Percentiles rank a stretch among this genome's conserved stretches.
These are phyloP conservation scores for Suillus lakei DNA, from an alignment of 768 basidiomycete genomes.

Conservation along the genomic window DNA sequence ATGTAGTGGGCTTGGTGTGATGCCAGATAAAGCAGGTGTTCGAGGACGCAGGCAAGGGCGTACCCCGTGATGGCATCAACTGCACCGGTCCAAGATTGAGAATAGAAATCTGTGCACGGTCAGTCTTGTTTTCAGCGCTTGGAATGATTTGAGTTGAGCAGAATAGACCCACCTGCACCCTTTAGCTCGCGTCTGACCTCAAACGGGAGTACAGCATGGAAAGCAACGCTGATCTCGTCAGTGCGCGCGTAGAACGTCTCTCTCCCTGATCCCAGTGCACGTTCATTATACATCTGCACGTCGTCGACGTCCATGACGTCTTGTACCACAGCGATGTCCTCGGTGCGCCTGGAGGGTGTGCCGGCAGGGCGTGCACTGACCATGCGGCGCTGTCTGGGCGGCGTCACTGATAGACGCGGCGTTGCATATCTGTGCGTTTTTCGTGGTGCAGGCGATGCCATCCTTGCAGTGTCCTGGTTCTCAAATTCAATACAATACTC, in stretches of 20 bases:
- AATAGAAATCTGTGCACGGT: slow-evolving; percentile 59
- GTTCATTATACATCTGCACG: slow-evolving; percentile 43
- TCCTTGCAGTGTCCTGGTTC: neutral
- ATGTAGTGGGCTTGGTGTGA: slow-evolving; percentile 77
- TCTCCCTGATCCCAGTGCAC: slow-evolving; percentile 28
- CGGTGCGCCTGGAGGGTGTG: slow-evolving; percentile 25
- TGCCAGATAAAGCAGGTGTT: slow-evolving; percentile 87
- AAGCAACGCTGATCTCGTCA: slow-evolving; percentile 66
- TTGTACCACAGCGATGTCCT: slow-evolving; percentile 47
- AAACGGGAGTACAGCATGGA: slow-evolving; percentile 72
- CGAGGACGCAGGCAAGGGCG: slow-evolving; percentile 69
- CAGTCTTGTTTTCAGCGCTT: neutral
- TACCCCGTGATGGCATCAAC: slow-evolving; percentile 77
- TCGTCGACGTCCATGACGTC: slow-evolving; percentile 77
- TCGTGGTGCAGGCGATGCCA: slow-evolving; percentile 60
- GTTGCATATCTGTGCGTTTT: slow-evolving; percentile 45
- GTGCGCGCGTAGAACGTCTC: slow-evolving; percentile 66
- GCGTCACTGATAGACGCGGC: slow-evolving; percentile 26
- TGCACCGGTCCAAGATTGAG: slow-evolving; percentile 69
- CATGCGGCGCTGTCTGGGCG: slow-evolving; percentile 32
- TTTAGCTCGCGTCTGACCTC: slow-evolving; percentile 77
- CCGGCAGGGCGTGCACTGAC: slow-evolving; percentile 24
- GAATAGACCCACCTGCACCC: slow-evolving; percentile 55
- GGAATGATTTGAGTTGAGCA: slow-evolving; percentile 1
- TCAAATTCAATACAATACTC: neutral